Evolutionary conservation across 345 rosid genomes (phyloP).

Genomic region (Toxicodendron radicans): DNA sequence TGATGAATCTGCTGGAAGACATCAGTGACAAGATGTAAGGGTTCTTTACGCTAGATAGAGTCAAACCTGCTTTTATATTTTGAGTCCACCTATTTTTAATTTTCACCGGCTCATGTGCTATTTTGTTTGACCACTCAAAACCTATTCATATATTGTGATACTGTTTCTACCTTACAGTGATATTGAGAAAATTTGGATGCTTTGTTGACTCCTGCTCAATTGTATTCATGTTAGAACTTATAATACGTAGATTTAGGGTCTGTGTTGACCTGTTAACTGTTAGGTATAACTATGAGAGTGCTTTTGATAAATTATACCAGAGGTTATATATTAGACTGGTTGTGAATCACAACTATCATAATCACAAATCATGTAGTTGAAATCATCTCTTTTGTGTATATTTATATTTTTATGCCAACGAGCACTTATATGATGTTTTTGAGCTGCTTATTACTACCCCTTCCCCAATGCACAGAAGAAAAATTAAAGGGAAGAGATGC

Average conservation of each 20-base stretch:
- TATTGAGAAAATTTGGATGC: neutral
- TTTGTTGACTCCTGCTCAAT: neutral
- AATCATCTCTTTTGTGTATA: neutral
- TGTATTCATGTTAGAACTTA: neutral
- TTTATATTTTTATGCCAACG: neutral
- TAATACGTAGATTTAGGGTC: neutral
- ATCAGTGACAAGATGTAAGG: constrained; percentile 87
- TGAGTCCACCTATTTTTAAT: neutral
- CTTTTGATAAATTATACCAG: neutral
- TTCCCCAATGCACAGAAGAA: neutral
- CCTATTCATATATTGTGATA: neutral
- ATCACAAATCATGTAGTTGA: neutral
- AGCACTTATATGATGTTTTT: neutral
- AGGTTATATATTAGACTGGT: no score
- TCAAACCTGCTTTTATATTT: neutral
- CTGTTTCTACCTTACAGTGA: neutral
- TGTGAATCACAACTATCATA: neutral
- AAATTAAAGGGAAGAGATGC: neutral
- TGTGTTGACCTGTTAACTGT: neutral
- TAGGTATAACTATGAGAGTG: no score
- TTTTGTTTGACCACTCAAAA: neutral
- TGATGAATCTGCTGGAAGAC: constrained; percentile 85
- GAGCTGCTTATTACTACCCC: neutral
- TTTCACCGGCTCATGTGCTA: neutral
- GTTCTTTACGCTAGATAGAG: neutral